phyloP scores from a whole-genome alignment of 257 asterid species.

The Haberlea rhodopensis region DNA sequence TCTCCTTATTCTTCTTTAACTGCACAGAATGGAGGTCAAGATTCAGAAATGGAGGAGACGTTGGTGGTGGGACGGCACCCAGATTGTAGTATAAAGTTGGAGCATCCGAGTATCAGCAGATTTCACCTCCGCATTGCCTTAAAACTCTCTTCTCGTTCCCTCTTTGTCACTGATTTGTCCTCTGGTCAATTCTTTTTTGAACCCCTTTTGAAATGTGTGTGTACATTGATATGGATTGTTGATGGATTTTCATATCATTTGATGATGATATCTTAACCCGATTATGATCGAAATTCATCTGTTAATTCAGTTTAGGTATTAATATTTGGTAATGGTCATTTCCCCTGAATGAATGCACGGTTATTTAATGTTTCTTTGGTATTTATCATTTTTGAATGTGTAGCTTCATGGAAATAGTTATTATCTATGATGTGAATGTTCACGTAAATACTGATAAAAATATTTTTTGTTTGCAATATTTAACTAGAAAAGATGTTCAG shows the following conservation, averaged over 20 bases:
- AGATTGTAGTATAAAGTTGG: slow-evolving; percentile 70
- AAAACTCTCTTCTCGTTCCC: slow-evolving; percentile 46
- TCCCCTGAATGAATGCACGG: not conserved
- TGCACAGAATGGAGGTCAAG: slow-evolving; percentile 19
- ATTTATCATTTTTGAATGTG: not conserved
- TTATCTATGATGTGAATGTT: too few relatives aligned
- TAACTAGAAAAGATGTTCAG: not conserved
- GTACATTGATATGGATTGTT: not conserved
- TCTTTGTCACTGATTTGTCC: slow-evolving; percentile 59
- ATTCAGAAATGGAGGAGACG: slow-evolving; percentile 45
- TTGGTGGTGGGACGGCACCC: slow-evolving; percentile 83
- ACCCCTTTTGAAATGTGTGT: not conserved
- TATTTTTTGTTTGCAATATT: not conserved
- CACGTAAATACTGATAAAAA: too few relatives aligned
- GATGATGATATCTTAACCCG: slow-evolving; percentile 5
- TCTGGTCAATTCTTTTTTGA: slow-evolving; percentile 45
- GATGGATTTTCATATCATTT: not conserved
- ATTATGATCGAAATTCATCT: not conserved
- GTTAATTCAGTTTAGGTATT: not conserved
- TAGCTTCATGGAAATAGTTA: not conserved
- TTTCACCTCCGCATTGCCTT: slow-evolving; percentile 80
- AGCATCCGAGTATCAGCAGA: slow-evolving; percentile 95
- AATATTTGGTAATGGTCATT: not conserved
- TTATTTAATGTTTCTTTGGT: not conserved
- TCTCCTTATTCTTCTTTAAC: slow-evolving; percentile 31